phyloP scores from a whole-genome alignment of 2,329 filamentous ascomycete genomes.

The Aspergillus sp. region DNA sequence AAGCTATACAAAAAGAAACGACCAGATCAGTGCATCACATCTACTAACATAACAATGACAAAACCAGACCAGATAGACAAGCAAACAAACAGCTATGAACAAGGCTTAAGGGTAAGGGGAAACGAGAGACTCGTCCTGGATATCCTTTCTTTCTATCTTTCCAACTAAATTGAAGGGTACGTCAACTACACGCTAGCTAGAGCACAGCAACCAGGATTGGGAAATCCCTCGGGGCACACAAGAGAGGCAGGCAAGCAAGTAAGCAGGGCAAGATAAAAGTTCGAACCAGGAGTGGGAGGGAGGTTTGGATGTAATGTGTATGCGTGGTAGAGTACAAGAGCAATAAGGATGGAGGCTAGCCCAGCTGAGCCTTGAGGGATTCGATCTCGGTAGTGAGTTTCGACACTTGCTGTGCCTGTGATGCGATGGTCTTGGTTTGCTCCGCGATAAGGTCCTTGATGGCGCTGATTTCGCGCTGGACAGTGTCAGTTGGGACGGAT shows the following conservation, averaged over 20 bases:
- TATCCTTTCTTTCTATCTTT: background rate
- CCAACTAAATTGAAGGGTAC: conserved; percentile 8
- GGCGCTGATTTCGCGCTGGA: conserved; percentile 68
- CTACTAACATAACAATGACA: conserved; percentile 12
- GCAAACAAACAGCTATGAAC: conserved; percentile 15
- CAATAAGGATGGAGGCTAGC: conserved; percentile 29
- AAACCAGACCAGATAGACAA: background rate
- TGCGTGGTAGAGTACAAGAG: conserved; percentile 1
- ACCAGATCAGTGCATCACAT: background rate
- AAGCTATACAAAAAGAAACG: background rate
- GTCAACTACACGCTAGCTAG: background rate
- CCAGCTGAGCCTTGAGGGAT: conserved; percentile 73
- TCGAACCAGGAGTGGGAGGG: background rate
- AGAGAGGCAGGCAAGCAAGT: background rate
- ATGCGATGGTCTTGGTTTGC: conserved; percentile 73
- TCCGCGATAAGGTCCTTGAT: conserved; percentile 76
- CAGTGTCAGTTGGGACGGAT: conserved; percentile 46
- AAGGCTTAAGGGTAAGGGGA: conserved; percentile 3
- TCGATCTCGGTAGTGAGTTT: conserved; percentile 73
- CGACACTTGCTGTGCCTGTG: conserved; percentile 75
- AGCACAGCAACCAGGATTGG: background rate
- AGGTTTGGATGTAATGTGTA: background rate
- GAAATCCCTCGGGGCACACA: too few species aligned
- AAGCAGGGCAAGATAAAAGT: background rate
- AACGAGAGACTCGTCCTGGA: conserved; percentile 5